Evolutionary conservation across 495 filamentous ascomycete genomes (phyloP), one percentile per base, ranked within the genome.

Genomic region (Delitschia confertaspora): DNA sequence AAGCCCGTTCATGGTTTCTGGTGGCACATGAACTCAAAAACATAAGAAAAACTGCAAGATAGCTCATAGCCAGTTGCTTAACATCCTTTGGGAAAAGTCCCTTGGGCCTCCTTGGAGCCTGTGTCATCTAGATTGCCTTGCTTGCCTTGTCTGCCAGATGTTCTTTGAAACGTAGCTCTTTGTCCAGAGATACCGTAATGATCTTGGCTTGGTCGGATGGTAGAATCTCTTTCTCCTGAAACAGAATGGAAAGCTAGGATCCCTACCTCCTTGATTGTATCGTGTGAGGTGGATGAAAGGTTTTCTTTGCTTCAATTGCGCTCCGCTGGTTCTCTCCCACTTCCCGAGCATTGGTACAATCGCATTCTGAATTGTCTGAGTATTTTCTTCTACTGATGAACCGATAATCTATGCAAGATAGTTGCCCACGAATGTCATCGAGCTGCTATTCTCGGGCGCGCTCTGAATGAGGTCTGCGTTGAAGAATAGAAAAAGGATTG

Each of bases 401-500:
- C 55, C 47, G 9, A 47, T 31, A 19, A 49, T 42, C 35, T 53
- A 57, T 32, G 56, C 53, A 22, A 38, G 47, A 33, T 44, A 47
- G 34, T 62, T 42, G 36, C 60, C 49, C 3, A 57, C 50, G 26
- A 53, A 62, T 17, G 52, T 56, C 6, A 60, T 42, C 4, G 38
- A 35, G 26, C 49, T 43, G 38, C 33, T 32, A 26, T 58, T 32
- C 20, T 45, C 32, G 17, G 24, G 18, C 13, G 45, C 33, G 6
- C 29, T 35, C 36, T 56, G 21, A 11, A 62, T 47, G 6, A 60
- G 52, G 38, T 62, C 53, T 6, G 55, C 53, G 31, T 62, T 62
- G 36, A 56, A 62, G 48, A 62, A 60, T 14, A 62, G 47, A 42
- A 56, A 60, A 6, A 62, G 48, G 30, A 59, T 62, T 19, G 48